These are phyloP conservation scores for Candida dubliniensis DNA, from an alignment of 1,139 yeast species.

Conservation along the genomic window DNA sequence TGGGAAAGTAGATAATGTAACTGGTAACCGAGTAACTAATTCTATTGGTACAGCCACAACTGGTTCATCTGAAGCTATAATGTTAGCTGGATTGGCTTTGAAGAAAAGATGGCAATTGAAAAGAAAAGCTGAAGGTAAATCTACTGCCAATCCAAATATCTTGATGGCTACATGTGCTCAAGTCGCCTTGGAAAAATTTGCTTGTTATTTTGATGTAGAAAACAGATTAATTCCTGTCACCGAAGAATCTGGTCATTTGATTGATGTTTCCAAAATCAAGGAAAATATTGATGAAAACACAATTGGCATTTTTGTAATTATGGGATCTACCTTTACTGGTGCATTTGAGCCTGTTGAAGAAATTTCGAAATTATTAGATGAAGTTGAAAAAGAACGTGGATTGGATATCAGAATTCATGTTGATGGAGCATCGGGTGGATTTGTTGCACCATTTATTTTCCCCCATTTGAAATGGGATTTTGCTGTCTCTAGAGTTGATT, in stretches of 20 bases:
- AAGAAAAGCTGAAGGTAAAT: slow-evolving; percentile 59
- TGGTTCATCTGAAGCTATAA: slow-evolving; percentile 91
- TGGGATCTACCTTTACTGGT: slow-evolving; percentile 93
- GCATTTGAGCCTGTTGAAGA: slow-evolving; percentile 77
- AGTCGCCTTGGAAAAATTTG: slow-evolving; percentile 92
- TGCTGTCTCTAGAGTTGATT: slow-evolving; percentile 68
- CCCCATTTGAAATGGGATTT: slow-evolving; percentile 86
- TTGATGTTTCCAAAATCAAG: slow-evolving; percentile 60
- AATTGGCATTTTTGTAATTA: slow-evolving; percentile 83
- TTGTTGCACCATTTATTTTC: slow-evolving; percentile 79
- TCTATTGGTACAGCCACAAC: slow-evolving; percentile 91
- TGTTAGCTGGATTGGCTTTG: slow-evolving; percentile 91
- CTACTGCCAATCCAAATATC: slow-evolving; percentile 72
- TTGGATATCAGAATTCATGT: slow-evolving; percentile 78
- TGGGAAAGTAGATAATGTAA: slow-evolving; percentile 24
- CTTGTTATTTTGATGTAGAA: slow-evolving; percentile 90
- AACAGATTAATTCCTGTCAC: slow-evolving; percentile 70
- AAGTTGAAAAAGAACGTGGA: slow-evolving; percentile 68
- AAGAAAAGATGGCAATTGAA: slow-evolving; percentile 83
- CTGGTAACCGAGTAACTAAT: slow-evolving; percentile 29
- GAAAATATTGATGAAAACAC: slow-evolving; percentile 84
- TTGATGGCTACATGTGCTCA: slow-evolving; percentile 95
- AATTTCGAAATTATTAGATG: slow-evolving; percentile 62
- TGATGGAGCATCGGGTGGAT: slow-evolving; percentile 92
- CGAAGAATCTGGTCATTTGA: slow-evolving; percentile 58